These are phyloP conservation scores for Parastagonospora avenae DNA, from an alignment of 2,329 filamentous ascomycete species.

Conservation along the genomic window DNA sequence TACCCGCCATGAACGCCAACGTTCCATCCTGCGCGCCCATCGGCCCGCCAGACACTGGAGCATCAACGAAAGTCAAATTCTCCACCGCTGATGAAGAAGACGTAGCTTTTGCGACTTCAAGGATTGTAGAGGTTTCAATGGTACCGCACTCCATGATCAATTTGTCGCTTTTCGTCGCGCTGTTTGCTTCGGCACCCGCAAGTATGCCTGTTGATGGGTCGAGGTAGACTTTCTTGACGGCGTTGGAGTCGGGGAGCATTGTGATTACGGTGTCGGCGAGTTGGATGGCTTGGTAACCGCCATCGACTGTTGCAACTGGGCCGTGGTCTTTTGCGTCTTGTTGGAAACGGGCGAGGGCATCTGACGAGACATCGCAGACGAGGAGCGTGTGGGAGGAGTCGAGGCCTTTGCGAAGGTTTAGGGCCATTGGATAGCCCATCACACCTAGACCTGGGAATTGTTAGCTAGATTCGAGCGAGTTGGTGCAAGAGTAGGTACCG, in stretches of 20 bases:
- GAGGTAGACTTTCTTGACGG: conserved; percentile 50
- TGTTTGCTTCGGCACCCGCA: conserved; percentile 43
- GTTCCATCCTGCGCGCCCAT: conserved; percentile 85
- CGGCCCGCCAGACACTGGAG: conserved; percentile 93
- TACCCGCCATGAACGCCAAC: conserved; percentile 92
- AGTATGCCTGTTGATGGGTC: conserved; percentile 49
- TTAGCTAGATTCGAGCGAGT: conserved; percentile 3
- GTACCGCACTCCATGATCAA: conserved; percentile 95
- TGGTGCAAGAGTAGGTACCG: conserved; percentile 8
- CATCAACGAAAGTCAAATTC: conserved; percentile 81
- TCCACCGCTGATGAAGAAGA: conserved; percentile 51
- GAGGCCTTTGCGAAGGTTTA: conserved; percentile 48
- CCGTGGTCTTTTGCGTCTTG: conserved; percentile 43
- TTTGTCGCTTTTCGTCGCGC: conserved; percentile 55
- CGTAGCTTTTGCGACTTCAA: conserved; percentile 74
- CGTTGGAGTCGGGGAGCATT: conserved; percentile 48
- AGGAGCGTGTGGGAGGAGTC: conserved; percentile 36
- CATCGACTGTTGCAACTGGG: conserved; percentile 43
- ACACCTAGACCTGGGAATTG: conserved; percentile 42
- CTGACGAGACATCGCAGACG: conserved; percentile 47
- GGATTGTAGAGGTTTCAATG: conserved; percentile 88
- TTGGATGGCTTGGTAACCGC: conserved; percentile 47
- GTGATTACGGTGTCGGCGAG: conserved; percentile 49
- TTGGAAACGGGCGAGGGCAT: conserved; percentile 47
- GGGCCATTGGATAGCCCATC: conserved; percentile 52